Conservation (phyloP, 352 stramenopile species). For the Phytophthora podocarpi region DNA sequence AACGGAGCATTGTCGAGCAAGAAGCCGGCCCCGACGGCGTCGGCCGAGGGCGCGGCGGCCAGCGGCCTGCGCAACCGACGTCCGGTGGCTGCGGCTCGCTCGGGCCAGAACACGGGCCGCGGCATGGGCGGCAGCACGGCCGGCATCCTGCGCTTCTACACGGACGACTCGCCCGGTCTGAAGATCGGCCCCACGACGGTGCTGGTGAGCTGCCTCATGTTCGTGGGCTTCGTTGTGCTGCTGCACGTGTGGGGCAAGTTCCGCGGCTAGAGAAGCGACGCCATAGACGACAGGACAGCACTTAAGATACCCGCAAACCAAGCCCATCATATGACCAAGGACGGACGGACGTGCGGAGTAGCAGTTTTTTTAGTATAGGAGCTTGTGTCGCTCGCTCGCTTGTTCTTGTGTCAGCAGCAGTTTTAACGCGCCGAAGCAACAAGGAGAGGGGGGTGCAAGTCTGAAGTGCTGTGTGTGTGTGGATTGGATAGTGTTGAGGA, state of each 20-base stretch:
- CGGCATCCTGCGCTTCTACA: slow-evolving; percentile 98
- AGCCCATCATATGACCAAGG: background rate
- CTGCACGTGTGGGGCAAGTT: slow-evolving; percentile 98
- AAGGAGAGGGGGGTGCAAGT: slow-evolving; percentile 27
- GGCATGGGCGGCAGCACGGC: slow-evolving; percentile 86
- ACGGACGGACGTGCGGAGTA: slow-evolving; percentile 7
- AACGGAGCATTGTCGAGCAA: slow-evolving; percentile 53
- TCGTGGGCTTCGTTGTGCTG: slow-evolving; percentile 96
- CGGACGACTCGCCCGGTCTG: slow-evolving; percentile 95
- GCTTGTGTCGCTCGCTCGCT: slow-evolving; percentile 12
- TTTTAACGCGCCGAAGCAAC: no score
- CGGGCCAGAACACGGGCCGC: slow-evolving; percentile 73
- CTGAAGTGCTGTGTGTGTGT: slow-evolving; percentile 14
- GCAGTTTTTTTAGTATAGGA: slow-evolving; percentile 47
- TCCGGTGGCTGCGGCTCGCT: slow-evolving; percentile 45
- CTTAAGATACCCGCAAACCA: slow-evolving; percentile 17
- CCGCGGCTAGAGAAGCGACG: slow-evolving; percentile 62
- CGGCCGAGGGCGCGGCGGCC: slow-evolving; percentile 65
- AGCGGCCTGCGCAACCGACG: slow-evolving; percentile 78
- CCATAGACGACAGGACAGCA: slow-evolving; percentile 39
- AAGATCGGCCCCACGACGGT: slow-evolving; percentile 97
- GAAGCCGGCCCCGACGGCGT: slow-evolving; percentile 70
- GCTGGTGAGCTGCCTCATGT: slow-evolving; percentile 94
- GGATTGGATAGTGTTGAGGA: no score
- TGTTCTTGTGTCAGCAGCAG: slow-evolving; percentile 7